Evolutionary conservation across 441 rosid genomes (phyloP).

Genomic region (Erodium moschatum): DNA sequence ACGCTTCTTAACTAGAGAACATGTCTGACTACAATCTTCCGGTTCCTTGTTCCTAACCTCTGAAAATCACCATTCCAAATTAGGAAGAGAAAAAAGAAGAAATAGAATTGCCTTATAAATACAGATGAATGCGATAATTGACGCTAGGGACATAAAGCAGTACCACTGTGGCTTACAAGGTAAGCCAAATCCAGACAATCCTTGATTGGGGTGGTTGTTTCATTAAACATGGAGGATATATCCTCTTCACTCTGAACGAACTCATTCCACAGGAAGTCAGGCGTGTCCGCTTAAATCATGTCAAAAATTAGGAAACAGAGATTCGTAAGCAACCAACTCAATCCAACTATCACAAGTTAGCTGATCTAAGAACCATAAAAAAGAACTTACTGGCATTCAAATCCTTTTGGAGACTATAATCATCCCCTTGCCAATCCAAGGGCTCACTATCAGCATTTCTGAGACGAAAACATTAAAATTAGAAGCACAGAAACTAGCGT

Average conservation of each 20-base stretch:
- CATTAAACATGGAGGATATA: not conserved
- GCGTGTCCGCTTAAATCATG: not conserved
- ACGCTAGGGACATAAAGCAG: too few species aligned
- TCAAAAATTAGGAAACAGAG: not conserved
- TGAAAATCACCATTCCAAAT: not conserved
- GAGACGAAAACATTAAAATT: not conserved
- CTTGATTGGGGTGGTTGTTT: not conserved
- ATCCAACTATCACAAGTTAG: not conserved
- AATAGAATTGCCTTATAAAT: not conserved
- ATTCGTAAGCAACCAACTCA: not conserved
- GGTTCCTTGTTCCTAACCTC: not conserved
- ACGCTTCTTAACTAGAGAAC: slow-evolving; percentile 1
- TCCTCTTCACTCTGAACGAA: not conserved
- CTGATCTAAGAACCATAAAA: not conserved
- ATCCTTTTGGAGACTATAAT: slow-evolving; percentile 3
- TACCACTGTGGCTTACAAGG: not conserved
- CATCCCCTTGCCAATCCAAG: slow-evolving; percentile 1
- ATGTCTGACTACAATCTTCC: not conserved
- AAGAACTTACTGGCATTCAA: not conserved
- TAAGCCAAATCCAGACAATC: slow-evolving; percentile 2
- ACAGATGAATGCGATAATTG: too few species aligned
- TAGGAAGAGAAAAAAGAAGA: not conserved
- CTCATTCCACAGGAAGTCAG: not conserved
- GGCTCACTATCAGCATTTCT: not conserved
- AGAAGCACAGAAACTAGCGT: not conserved